Evolutionary conservation across 2,329 filamentous ascomycete genomes (phyloP).

Genomic region (Colletotrichum sp.): DNA sequence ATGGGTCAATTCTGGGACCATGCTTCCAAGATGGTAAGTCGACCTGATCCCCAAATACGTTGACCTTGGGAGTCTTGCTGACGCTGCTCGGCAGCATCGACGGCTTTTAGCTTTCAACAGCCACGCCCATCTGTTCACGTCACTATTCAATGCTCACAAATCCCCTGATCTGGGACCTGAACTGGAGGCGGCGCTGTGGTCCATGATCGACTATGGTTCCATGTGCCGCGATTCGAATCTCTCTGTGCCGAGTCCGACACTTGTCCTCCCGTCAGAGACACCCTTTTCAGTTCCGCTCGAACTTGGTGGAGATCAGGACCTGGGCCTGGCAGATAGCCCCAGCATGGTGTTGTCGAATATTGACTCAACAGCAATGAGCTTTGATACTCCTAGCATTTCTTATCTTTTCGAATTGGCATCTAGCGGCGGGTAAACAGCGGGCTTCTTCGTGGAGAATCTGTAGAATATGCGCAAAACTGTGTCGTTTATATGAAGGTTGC

Average conservation of each 20-base stretch:
- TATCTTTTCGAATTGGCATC: not conserved
- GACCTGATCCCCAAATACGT: accelerated
- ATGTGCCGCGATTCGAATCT: not conserved
- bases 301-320: accelerated
- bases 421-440: not conserved
- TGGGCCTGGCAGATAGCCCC: not conserved
- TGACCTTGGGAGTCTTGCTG: accelerated
- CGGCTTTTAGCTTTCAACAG: not conserved
- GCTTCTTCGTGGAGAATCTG: accelerated
- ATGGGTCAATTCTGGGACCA: not conserved
- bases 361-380: not conserved
- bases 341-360: not conserved
- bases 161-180: not conserved
- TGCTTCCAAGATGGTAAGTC: not conserved
- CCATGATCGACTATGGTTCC: not conserved
- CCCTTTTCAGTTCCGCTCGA: not conserved
- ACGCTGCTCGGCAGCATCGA: accelerated
- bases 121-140: not conserved
- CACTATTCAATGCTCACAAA: not conserved
- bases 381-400: not conserved
- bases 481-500: not conserved
- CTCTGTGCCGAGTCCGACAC: not conserved
- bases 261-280: not conserved
- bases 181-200: not conserved
- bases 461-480: not conserved